Evolutionary conservation across 129 eudicot species (phyloP).

Genomic region (Gnaphalium uliginosum): DNA sequence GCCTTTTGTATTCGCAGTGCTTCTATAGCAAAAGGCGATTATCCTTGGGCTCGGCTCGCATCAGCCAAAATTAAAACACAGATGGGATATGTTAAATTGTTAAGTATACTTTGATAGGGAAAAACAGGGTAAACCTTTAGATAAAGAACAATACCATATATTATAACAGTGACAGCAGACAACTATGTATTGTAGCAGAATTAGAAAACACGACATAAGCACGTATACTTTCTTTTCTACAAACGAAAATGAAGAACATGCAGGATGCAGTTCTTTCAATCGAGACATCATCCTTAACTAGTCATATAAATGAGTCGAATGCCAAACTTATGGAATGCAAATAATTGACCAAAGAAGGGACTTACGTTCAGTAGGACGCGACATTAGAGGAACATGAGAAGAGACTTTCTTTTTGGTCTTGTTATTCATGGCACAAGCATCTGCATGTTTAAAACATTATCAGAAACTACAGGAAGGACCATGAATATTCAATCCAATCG

Average conservation of each 20-base stretch:
- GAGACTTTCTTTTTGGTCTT: conserved; percentile 56
- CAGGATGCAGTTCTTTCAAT: background rate
- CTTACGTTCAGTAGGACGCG: conserved; percentile 90
- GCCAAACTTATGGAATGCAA: conserved; percentile 9
- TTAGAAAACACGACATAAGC: background rate
- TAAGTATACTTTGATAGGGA: no score
- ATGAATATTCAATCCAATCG: background rate
- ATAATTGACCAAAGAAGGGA: conserved; percentile 2
- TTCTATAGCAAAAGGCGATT: no score
- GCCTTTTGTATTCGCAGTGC: no score
- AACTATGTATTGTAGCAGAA: background rate
- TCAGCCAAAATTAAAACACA: background rate
- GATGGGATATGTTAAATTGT: no score
- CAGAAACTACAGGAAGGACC: conserved; percentile 13
- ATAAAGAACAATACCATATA: background rate
- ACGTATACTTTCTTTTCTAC: background rate
- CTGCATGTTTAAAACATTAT: conserved; percentile 44
- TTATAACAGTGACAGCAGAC: background rate
- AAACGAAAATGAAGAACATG: background rate
- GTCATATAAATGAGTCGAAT: background rate
- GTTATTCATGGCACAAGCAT: conserved; percentile 30
- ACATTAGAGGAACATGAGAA: conserved; percentile 64
- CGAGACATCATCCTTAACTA: background rate
- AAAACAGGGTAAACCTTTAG: no score
- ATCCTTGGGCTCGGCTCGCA: no score